Evolutionary conservation across 768 basidiomycete genomes (phyloP), one percentile per base, ranked within the genome.

Genomic region (Tricholoma sp.): DNA sequence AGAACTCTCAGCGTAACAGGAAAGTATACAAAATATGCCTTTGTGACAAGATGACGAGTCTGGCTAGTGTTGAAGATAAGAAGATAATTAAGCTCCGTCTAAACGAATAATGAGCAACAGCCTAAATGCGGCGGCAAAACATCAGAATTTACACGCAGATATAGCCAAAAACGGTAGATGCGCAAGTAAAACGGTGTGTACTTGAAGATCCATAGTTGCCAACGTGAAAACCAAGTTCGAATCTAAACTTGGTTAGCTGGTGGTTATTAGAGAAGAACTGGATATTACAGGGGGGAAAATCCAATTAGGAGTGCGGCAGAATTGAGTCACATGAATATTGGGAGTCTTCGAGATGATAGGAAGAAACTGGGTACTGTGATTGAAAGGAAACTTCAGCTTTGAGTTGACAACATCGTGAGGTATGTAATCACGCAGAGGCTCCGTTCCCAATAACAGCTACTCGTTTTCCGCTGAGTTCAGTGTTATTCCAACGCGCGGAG

Each of bases 381-480:
- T 6, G 61, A 39, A 3, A 19, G 34, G 19, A 16, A 56, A 32
- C 2, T 16, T n/a, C 21, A 24, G 29, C 31, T 2, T 4, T 43
- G 18, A 19, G 14, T 18, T 39, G 24, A 50, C 51, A 31, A 52
- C 34, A 52, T 53, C 62, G 52, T 11, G 70, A 59, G 16, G 60
- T 12, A 16, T 45, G 58, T n/a, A 70, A 75, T 46, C 60, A 83
- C 76, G 77, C 82, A 31, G 81, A 80, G 37, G 76, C 75, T 1
- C 81, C 84, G 59, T 82, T 83, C 8, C 84, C 85, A 58, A 85
- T 75, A 5, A 86, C 78, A 1, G 78, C 83, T 5, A 87, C 76
- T 9, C 71, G 70, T 64, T 83, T 83, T 6, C 72, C 72, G 7
- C 63, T 63, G 21, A 85, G 67, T 10, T 75, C 68, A 4, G 76